These are phyloP conservation scores for Gnomoniopsis smithogilvyi DNA, from an alignment of 2,329 filamentous ascomycete genomes.

Conservation along the genomic window DNA sequence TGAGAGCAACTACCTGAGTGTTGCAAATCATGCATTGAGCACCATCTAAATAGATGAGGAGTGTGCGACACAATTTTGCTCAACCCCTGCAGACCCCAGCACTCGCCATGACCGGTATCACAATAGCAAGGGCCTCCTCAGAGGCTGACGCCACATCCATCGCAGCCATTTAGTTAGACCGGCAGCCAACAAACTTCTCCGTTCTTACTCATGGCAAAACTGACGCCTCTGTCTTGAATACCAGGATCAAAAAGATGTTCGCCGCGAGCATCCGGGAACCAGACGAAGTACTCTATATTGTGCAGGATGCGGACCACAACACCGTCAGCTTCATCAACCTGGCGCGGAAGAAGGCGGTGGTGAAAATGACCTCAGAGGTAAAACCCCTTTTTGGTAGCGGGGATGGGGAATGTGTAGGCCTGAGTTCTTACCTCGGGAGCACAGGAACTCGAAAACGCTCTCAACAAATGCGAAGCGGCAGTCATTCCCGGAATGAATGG, in stretches of 20 bases:
- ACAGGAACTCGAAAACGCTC: neutral
- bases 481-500: slow-evolving; percentile 11
- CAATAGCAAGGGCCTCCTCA: neutral
- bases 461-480: neutral
- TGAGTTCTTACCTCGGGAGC: no score
- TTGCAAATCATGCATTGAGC: no score
- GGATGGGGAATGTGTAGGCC: no score
- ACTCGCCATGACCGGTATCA: neutral
- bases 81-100: no score
- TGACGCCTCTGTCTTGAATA: neutral
- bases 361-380: slow-evolving; percentile 5
- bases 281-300: slow-evolving; percentile 3
- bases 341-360: neutral
- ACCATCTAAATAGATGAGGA: no score
- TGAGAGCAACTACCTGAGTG: no score
- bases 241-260: slow-evolving; percentile 9
- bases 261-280: slow-evolving; percentile 4
- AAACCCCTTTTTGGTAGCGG: neutral
- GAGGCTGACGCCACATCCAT: slow-evolving; percentile 8
- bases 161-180: slow-evolving; percentile 9
- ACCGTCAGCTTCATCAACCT: slow-evolving; percentile 15
- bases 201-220: slow-evolving; percentile 12
- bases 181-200: slow-evolving; percentile 2
- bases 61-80: no score
- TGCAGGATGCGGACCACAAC: slow-evolving; percentile 1